A percentile compares a stretch with the other conserved stretches of the same genome.
phyloP scores from a whole-genome alignment of 352 stramenopile species.

The Globisporangium carolinianum region DNA sequence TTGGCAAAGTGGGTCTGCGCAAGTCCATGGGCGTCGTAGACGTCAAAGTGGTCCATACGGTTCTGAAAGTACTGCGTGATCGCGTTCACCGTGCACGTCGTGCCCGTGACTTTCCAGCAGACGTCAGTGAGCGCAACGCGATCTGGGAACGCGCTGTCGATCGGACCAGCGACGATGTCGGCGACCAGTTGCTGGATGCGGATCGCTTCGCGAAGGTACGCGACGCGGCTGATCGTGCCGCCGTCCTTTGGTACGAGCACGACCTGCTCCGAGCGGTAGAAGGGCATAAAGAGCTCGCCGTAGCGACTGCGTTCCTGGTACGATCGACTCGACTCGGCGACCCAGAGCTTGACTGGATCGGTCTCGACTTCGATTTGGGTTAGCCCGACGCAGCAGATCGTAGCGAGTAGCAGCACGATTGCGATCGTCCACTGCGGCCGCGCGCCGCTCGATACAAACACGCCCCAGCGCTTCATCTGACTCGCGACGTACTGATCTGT shows the following conservation, averaged over 20 bases:
- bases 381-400: slow-evolving; percentile 19
- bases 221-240: slow-evolving; percentile 23
- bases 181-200: slow-evolving; percentile 32
- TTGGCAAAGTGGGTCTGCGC: slow-evolving; percentile 34
- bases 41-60: slow-evolving; percentile 42
- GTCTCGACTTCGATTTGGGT: slow-evolving; percentile 33
- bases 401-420: slow-evolving; percentile 14
- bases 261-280: slow-evolving; percentile 47
- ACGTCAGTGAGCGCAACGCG: slow-evolving; percentile 32
- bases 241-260: slow-evolving; percentile 50
- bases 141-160: slow-evolving; percentile 12
- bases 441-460: slow-evolving; percentile 23
- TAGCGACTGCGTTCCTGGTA: slow-evolving; percentile 39
- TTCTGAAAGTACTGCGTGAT: slow-evolving; percentile 74
- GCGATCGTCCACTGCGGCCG: slow-evolving; percentile 19
- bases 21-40: slow-evolving; percentile 40
- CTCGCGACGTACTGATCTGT: slow-evolving; percentile 21
- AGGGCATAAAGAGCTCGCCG: slow-evolving; percentile 44
- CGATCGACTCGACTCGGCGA: slow-evolving; percentile 28
- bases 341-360: slow-evolving; percentile 51
- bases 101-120: slow-evolving; percentile 46
- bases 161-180: slow-evolving; percentile 8
- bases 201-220: slow-evolving; percentile 42
- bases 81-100: slow-evolving; percentile 39
- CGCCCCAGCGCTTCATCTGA: slow-evolving; percentile 31